These are phyloP conservation scores for Apiosordaria backusii DNA, from an alignment of 495 filamentous ascomycete genomes.

Conservation along the genomic window DNA sequence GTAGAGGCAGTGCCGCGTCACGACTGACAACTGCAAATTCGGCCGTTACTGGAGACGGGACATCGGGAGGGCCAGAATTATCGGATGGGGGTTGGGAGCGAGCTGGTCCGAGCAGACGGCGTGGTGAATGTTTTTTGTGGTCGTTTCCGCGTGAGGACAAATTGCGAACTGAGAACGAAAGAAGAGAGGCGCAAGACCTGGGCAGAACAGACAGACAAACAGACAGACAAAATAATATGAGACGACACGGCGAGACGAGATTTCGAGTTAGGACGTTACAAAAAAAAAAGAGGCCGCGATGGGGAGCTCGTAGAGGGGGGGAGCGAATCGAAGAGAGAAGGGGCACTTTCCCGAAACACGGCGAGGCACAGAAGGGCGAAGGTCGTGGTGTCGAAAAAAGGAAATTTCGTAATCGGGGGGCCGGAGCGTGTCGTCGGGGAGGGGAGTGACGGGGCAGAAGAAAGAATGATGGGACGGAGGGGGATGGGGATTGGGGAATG, in stretches of 20 bases:
- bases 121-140: not conserved
- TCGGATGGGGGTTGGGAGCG: not conserved
- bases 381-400: constrained; percentile 9
- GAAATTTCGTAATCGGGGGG: constrained; percentile 18
- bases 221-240: constrained; percentile 6
- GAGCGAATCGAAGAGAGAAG: constrained; percentile 29
- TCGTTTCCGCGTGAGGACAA: constrained; percentile 12
- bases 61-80: constrained; percentile 25
- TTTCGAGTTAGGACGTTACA: constrained; percentile 14
- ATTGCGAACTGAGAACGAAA: constrained; percentile 7
- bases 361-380: constrained; percentile 19
- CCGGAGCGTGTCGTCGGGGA: constrained; percentile 14
- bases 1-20: constrained; percentile 27
- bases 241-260: constrained; percentile 10
- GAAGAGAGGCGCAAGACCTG: not conserved
- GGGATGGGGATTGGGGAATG: constrained; percentile 34
- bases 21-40: constrained; percentile 28
- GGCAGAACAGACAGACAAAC: constrained; percentile 7
- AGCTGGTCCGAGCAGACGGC: constrained; percentile 7
- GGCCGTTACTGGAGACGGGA: constrained; percentile 30
- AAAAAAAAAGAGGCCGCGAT: constrained; percentile 10
- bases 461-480: constrained; percentile 40
- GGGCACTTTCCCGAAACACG: constrained; percentile 23
- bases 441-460: constrained; percentile 32
- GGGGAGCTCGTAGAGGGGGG: constrained; percentile 2